Conservation (phyloP, 2,329 filamentous ascomycete genomes). For the Hirsutella thompsonii region DNA sequence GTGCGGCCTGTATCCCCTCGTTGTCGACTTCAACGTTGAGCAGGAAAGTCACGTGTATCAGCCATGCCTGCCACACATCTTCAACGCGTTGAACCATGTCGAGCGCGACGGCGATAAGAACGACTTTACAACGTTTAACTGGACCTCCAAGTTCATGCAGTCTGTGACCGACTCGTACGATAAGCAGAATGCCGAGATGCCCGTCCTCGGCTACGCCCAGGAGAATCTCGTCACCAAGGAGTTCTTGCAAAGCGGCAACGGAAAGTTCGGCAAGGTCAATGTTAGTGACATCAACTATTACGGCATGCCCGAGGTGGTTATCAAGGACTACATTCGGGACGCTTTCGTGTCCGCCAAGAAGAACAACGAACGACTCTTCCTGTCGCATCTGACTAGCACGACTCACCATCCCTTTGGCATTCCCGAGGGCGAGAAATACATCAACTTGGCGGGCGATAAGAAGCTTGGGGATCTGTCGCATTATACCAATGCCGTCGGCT, state of each 20-base stretch:
- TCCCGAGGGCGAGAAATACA: slow-evolving; percentile 14
- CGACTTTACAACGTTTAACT: slow-evolving; percentile 14
- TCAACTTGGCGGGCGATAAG: slow-evolving; percentile 11
- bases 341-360: slow-evolving; percentile 15
- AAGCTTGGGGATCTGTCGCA: slow-evolving; percentile 17
- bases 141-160: slow-evolving; percentile 20
- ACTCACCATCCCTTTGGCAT: slow-evolving; percentile 20
- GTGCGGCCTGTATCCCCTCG: slow-evolving; percentile 27
- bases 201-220: slow-evolving; percentile 15
- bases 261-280: slow-evolving; percentile 16
- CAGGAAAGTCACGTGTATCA: slow-evolving; percentile 28
- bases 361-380: slow-evolving; percentile 18
- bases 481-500: slow-evolving; percentile 20
- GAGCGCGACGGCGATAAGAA: slow-evolving; percentile 1
- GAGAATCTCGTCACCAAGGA: slow-evolving; percentile 14
- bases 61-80: slow-evolving; percentile 28
- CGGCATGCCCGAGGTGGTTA: slow-evolving; percentile 16
- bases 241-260: slow-evolving; percentile 14
- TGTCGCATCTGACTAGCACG: slow-evolving; percentile 22
- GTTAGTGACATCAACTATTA: slow-evolving; percentile 22
- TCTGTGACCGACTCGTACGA: slow-evolving; percentile 20
- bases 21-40: slow-evolving; percentile 30
- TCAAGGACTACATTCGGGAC: slow-evolving; percentile 20
- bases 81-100: slow-evolving; percentile 18
- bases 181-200: slow-evolving; percentile 18